Conservation (phyloP, 192 early-diverging fungal species). For the Glomus cerebriforme region DNA sequence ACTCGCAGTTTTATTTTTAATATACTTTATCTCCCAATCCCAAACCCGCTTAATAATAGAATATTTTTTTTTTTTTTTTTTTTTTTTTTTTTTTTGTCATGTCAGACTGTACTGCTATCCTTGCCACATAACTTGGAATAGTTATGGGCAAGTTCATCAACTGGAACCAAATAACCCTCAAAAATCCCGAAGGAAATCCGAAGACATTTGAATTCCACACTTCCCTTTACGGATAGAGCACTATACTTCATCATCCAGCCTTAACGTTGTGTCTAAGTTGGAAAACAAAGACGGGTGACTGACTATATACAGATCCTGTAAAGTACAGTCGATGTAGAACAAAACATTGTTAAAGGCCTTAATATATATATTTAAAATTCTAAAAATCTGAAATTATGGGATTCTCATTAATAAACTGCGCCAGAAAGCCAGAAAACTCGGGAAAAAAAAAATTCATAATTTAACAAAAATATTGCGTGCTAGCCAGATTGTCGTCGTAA, state of each 20-base stretch:
- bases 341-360: not conserved
- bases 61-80: not conserved
- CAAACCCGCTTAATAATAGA: not conserved
- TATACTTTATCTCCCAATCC: not conserved
- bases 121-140: slow-evolving; percentile 17
- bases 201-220: slow-evolving; percentile 7
- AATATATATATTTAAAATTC: not conserved
- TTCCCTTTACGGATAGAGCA: slow-evolving; percentile 34
- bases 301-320: slow-evolving; percentile 43
- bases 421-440: too few species aligned
- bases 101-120: slow-evolving; percentile 35
- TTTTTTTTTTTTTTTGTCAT: not conserved
- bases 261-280: slow-evolving; percentile 38
- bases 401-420: not conserved
- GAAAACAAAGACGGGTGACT: slow-evolving; percentile 39
- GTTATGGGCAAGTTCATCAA: slow-evolving; percentile 35
- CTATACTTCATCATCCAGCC: slow-evolving; percentile 35
- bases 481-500: not conserved
- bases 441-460: not conserved
- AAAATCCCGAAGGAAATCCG: not conserved
- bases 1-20: too few species aligned
- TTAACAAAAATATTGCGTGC: not conserved
- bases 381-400: not conserved
- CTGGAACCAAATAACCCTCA: slow-evolving; percentile 7
- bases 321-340: slow-evolving; percentile 37